Evolutionary conservation across 371 early-diverging fungal genomes (phyloP).

Genomic region (Mucor plumbeus): DNA sequence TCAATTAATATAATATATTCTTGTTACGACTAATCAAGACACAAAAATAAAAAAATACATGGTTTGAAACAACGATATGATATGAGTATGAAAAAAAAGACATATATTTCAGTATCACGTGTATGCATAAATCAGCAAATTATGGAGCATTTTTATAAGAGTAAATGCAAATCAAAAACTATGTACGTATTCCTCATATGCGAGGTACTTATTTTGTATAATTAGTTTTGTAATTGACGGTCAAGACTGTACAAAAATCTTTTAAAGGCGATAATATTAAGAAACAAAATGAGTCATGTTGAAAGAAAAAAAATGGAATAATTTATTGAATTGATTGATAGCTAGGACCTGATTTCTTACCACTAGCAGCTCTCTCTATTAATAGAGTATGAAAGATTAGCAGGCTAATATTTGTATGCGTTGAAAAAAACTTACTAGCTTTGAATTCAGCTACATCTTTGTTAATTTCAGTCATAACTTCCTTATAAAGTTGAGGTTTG

Average conservation of each 20-base stretch:
- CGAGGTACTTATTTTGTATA: no score
- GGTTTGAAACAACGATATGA: neutral
- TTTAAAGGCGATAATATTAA: no score
- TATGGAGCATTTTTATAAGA: neutral
- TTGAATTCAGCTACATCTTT: conserved; percentile 70
- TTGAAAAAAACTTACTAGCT: conserved; percentile 25
- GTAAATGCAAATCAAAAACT: neutral
- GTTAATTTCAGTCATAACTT: conserved; percentile 65
- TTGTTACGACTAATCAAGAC: no score
- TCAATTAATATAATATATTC: no score
- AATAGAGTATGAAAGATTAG: neutral
- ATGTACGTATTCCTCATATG: neutral
- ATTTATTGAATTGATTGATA: conserved; percentile 6
- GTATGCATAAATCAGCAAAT: neutral
- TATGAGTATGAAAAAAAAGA: neutral
- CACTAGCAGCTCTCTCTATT: neutral
- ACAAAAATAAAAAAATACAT: neutral
- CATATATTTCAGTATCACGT: neutral
- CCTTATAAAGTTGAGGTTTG: conserved; percentile 71
- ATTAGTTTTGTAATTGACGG: no score
- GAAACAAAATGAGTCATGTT: neutral
- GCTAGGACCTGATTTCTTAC: neutral
- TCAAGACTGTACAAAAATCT: no score
- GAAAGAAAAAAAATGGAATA: neutral
- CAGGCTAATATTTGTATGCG: neutral